Evolutionary conservation across 768 basidiomycete genomes (phyloP).

Genomic region (Clathrus columnatus): DNA sequence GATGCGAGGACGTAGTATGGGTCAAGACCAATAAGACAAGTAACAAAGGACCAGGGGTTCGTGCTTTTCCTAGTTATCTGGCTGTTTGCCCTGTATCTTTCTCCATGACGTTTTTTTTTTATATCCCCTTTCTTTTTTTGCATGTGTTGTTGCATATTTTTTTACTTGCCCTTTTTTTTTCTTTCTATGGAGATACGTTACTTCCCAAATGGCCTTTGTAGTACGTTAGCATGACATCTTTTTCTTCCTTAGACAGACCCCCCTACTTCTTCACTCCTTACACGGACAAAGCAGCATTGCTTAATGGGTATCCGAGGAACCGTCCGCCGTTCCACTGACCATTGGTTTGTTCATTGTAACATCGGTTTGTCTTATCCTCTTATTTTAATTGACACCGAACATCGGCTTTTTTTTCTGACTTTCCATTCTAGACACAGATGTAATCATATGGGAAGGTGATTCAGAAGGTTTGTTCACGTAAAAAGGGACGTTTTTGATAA

Average conservation of each 20-base stretch:
- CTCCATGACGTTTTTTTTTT: background rate
- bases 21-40: constrained; percentile 78
- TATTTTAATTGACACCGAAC: background rate
- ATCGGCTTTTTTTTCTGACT: background rate
- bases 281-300: constrained; percentile 91
- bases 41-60: constrained; percentile 68
- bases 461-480: constrained; percentile 29
- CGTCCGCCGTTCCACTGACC: constrained; percentile 87
- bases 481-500: constrained; percentile 2
- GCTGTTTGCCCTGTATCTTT: background rate
- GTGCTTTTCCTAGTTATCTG: constrained; percentile 18
- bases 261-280: constrained; percentile 77
- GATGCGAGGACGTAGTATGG: constrained; percentile 99
- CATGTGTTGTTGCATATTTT: background rate
- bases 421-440: constrained; percentile 69
- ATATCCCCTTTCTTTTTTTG: background rate
- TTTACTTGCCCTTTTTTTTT: background rate
- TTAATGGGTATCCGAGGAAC: constrained; percentile 96
- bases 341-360: constrained; percentile 97
- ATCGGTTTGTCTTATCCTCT: constrained; percentile 53
- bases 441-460: constrained; percentile 95
- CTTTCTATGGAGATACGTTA: background rate
- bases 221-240: constrained; percentile 6
- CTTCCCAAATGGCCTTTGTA: background rate
- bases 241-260: constrained; percentile 55